Base-by-base conservation (phyloP, 371 early-diverging fungal species). In the Chytridium lagenaria region DNA sequence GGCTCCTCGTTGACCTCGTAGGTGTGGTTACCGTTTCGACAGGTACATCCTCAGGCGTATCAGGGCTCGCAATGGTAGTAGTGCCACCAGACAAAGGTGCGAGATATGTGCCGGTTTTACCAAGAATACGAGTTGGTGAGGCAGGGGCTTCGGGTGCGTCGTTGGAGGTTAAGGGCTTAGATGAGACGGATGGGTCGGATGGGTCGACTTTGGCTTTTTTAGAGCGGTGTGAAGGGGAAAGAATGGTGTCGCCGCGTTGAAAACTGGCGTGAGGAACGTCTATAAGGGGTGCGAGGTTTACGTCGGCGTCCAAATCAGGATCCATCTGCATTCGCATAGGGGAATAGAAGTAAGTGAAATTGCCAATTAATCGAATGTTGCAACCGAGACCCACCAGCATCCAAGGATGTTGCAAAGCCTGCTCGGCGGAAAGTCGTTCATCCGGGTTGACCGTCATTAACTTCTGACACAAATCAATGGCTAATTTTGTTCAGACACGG, bases 381-480 rank as follows among this genome's bases (percentile, higher is more conserved):
- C 12, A 19, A 44, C n/a, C n/a, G 19, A 19, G 19, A 44, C 7
- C 40, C 2, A 66, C 70, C 70, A 16, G 57, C 59, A 44, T 69
- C 95, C 95, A 97, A 19, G 86, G 89, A 79, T 96, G 93, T 34
- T 89, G 70, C 59, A 94, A 84, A 2, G 97, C 96, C 77, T 94
- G 84, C 7, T 83, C 80, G 2, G 92, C 93, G 0, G 95, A 93
- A 50, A 92, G 77, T 37, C 98, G 90, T 61, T 86, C 83, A 0
- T 79, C 67, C 0, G 92, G 92, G 79, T 94, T 89, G 31, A 92
- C 82, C 5, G 85, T 84, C 38, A 97, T 85, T 5, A 92, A 80
- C 50, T 84, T 84, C 49, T 89, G 87, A 70, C 96, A 92, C 69
- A 97, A 92, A 76, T 93, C 93, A 72, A 91, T 94, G 59, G 96